Evolutionary conservation across 306 rosid species (phyloP), one percentile per base, ranked within the genome.

Genomic region (Castanea sativa): DNA sequence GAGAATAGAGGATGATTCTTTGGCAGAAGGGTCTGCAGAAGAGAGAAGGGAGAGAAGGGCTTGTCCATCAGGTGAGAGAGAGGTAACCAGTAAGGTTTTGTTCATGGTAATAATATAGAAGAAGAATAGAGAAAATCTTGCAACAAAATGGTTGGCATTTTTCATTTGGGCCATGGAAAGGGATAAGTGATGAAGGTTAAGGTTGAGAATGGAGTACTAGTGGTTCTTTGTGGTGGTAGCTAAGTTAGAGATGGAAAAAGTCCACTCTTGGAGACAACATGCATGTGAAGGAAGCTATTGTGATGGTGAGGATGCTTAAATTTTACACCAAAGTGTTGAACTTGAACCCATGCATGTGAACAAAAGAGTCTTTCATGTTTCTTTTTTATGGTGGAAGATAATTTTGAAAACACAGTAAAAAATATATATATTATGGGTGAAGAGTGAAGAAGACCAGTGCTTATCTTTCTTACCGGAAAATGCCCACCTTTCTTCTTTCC

Each of bases 41-140:
- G 90, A 61, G 19, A 93, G 23, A 49, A 95, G 97, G 74, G 97
- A 86, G 83, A 93, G 97, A 74, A 95, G 94, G 51, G 93, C 96
- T 69, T 90, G 81, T 43, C 98, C 99, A 77, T 95, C 99, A 35
- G 98, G 78, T 57, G 99, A 93, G 41, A 95, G 85, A 77, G 88
- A 89, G 29, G 83, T 65, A 5, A 89, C 88, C 73, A 67, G 63
- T 13, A 79, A 73, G 20, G 73, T 52, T 56, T 78, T 83, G 35
- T 74, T 73, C 78, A 88, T 32, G 77, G 85, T 61, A 10, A 88
- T 43, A 12, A 88, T 30, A 69, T 45, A 84, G 55, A 86, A 76
- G 30, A 87, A 60, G 5, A 85, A 27, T 3, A 83, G 49, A 78
- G 79, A 80, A 85, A 82, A 81, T 52, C 16, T 49, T 12, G 19